Evolutionary conservation across 148 eudicot species (phyloP).

Genomic region (Amaranthus hypochondriacus): DNA sequence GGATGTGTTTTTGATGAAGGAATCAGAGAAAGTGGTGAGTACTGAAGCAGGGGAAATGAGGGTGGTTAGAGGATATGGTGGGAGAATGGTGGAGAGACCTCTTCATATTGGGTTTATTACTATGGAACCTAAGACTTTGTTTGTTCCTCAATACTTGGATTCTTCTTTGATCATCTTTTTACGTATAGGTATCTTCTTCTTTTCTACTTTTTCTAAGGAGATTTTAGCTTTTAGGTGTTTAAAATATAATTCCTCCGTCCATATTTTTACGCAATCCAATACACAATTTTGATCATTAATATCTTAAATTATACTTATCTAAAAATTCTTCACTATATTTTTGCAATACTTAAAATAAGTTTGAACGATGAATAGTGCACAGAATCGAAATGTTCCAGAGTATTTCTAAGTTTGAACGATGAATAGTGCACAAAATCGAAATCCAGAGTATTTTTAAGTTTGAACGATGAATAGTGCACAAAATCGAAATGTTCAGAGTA

Average conservation of each 20-base stretch:
- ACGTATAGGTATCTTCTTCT: constrained; percentile 24
- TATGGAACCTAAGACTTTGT: constrained; percentile 74
- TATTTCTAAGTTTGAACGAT: no score
- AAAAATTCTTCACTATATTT: no score
- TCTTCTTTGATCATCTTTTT: constrained; percentile 53
- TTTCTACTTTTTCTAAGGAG: neutral
- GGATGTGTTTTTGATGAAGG: constrained; percentile 43
- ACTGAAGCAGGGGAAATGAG: constrained; percentile 79
- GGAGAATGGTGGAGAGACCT: constrained; percentile 27
- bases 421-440: no score
- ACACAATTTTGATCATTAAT: no score
- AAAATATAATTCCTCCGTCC: neutral
- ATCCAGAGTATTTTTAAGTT: no score
- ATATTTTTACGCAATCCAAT: no score
- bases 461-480: no score
- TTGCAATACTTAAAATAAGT: no score
- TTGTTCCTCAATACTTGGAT: constrained; percentile 77
- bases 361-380: no score
- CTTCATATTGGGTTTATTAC: constrained; percentile 74
- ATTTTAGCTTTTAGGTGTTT: neutral
- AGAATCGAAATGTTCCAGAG: no score
- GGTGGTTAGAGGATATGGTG: constrained; percentile 45
- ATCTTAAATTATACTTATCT: no score
- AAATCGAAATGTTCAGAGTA: no score
- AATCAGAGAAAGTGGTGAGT: constrained; percentile 45